Base-by-base conservation (phyloP, 1,139 yeast genomes). In the Pichia sp. region DNA sequence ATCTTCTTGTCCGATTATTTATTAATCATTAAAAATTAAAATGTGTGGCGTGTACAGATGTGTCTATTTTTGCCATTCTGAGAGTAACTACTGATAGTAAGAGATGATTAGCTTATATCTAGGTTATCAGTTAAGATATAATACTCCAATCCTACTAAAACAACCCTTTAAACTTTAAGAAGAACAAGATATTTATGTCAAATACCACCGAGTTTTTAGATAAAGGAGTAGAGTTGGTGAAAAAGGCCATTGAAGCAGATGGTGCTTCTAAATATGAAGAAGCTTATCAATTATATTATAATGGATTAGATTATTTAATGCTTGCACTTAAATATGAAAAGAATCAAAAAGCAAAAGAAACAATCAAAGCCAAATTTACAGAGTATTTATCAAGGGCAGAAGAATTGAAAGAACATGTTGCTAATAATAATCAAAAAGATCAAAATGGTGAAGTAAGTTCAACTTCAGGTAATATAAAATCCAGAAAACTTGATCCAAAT, bases 291-390 rank as follows among this genome's bases (percentile, higher is more conserved):
- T 76, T 87, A 40, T 94, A 94, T 66, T 89, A 86, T 69, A 87
- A 86, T 58, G 97, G 97, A 3, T 72, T 94, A 50, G 98, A 92
- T 63, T 94, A 92, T 65, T 72, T 94, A 56, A 89, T 94, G 96
- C 74, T 89, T 56, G 98, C 98, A 4, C 73, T 94, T 58, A 94
- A 94, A 66, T 92, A 94, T 62, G 99, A 94, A 65, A 92, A 90
- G 67, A 94, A 89, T 64, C 82, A 84, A 35, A 80, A 82, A 57
- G 82, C 95, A 34, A 92, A 90, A 63, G 96, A 89, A 55, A 74
- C 92, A 52, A 87, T 94, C 55, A 78, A 92, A 57, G 78, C 89
- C 22, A 90, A 90, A 63, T 85, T 90, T 61, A 85, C 92, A 8
- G 98, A 94, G 61, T 94, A 94, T 64, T 68, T 94, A 60, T 76